Percentiles rank a stretch among this genome's conserved stretches.
phyloP scores from a whole-genome alignment of 1,284 basidiomycete species.

The Flammula alnicola region DNA sequence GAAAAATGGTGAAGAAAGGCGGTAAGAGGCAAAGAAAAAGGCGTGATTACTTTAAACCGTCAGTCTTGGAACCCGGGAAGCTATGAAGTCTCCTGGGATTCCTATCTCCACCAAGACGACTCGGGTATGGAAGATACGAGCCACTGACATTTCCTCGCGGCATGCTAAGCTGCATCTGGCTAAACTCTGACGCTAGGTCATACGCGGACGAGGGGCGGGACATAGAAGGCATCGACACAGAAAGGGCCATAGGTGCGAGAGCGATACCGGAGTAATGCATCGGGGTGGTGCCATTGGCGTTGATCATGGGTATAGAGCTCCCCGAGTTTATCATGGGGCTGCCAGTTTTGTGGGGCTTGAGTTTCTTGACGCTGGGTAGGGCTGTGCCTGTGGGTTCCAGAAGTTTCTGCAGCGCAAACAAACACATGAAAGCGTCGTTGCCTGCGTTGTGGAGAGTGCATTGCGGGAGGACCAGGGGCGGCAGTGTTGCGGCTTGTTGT shows the following conservation, averaged over 20 bases:
- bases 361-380: constrained; percentile 37
- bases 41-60: neutral
- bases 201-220: constrained; percentile 31
- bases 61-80: constrained; percentile 3
- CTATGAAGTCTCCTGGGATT: constrained; percentile 15
- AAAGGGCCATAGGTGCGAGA: constrained; percentile 8
- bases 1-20: neutral
- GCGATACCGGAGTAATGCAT: constrained; percentile 12
- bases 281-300: constrained; percentile 15
- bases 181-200: constrained; percentile 45
- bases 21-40: neutral
- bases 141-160: constrained; percentile 8
- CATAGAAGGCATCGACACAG: constrained; percentile 14
- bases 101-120: constrained; percentile 4
- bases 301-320: constrained; percentile 22
- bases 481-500: constrained; percentile 17
- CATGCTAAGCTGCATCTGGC: constrained; percentile 28
- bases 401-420: constrained; percentile 68
- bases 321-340: constrained; percentile 11
- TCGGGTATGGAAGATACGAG: constrained; percentile 12
- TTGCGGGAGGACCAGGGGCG: constrained; percentile 41
- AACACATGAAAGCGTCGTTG: constrained; percentile 69
- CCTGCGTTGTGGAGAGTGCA: constrained; percentile 66
- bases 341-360: neutral
- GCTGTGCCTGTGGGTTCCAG: constrained; percentile 50